Evolutionary conservation across 2,329 filamentous ascomycete species (phyloP), one percentile per base, ranked within the genome.

Genomic region (Alternaria novae-zelandiae): DNA sequence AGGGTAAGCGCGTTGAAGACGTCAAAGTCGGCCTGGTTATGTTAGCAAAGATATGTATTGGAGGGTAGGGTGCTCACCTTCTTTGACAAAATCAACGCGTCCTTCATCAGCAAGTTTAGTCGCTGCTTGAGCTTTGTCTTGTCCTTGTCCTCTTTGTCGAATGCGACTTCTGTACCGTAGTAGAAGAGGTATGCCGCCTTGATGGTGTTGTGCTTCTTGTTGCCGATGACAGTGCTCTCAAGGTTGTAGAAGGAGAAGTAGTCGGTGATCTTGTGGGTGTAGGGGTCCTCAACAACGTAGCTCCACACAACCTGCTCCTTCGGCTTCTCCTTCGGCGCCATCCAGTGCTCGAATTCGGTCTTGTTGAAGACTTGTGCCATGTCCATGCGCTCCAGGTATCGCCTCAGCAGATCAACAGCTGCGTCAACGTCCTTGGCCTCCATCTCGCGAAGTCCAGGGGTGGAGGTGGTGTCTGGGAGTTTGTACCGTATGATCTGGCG

Each of bases 241-340:
- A 99, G 90, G 76, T 89, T 90, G 85, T 98, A 99, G 83, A 98
- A 99, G 41, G 94, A 97, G 83, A 97, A 91, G 83, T 97, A 97
- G 81, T 99, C 96, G 41, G 93, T 97, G 75, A 99, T 92, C 73
- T 93, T 93, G 66, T 91, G 87, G 54, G 90, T 89, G 50, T 88
- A 72, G 0, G 86, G 81, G 57, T 91, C 87, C 78, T 88, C 95
- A 13, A 97, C 93, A 10, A 99, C 95, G 70, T 96, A 98, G 3
- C 90, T 90, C 92, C 93, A 99, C 13, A 98, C 90, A 9, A 97
- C 94, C 79, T 94, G 92, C 75, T 97, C 79, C 54, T 78, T 75
- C 0, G 73, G 71, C 25, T 73, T 71, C 57, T 78, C 92, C 50
- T 89, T 88, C 67, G 91, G 90, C 72, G 94, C 88, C 62, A 96